Evolutionary conservation across 345 rosid genomes (phyloP).

Genomic region (Lagerstroemia speciosa): DNA sequence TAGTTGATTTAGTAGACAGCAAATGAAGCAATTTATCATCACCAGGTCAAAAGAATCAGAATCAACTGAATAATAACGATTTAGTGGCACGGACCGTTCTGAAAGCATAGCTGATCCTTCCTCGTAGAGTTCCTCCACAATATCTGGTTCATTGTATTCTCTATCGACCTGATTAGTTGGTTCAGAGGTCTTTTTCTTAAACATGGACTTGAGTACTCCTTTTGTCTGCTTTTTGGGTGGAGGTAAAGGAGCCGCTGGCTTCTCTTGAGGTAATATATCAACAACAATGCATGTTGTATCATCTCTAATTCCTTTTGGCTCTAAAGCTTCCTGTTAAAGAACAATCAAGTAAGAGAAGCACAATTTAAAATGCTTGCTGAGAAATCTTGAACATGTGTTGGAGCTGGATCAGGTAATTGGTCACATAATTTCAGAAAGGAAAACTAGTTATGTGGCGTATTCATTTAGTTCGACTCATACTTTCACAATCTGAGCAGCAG

Average conservation of each 20-base stretch:
- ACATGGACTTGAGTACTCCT: constrained; percentile 86
- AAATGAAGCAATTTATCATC: not conserved
- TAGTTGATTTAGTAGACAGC: not conserved
- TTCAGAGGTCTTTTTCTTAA: constrained; percentile 63
- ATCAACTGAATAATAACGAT: not conserved
- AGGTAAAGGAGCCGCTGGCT: constrained; percentile 63
- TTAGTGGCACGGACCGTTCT: constrained; percentile 59
- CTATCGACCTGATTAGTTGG: constrained; percentile 59
- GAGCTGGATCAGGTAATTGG: too few species aligned
- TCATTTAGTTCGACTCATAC: constrained; percentile 23
- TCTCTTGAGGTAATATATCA: constrained; percentile 81
- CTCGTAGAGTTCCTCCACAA: constrained; percentile 83
- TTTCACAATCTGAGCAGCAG: constrained; percentile 87
- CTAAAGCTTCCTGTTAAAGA: constrained; percentile 70
- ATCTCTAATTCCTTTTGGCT: constrained; percentile 81
- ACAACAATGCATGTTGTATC: constrained; percentile 97
- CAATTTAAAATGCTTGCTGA: too few species aligned
- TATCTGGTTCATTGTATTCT: constrained; percentile 66
- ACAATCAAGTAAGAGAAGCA: constrained; percentile 9
- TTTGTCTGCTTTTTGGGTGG: constrained; percentile 66
- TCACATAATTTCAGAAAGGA: too few species aligned
- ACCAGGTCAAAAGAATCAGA: not conserved
- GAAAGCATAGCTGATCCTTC: constrained; percentile 98
- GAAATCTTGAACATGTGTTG: not conserved
- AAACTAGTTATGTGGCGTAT: too few species aligned